Conservation (phyloP, 345 rosid species). For the Geranium brycei region DNA sequence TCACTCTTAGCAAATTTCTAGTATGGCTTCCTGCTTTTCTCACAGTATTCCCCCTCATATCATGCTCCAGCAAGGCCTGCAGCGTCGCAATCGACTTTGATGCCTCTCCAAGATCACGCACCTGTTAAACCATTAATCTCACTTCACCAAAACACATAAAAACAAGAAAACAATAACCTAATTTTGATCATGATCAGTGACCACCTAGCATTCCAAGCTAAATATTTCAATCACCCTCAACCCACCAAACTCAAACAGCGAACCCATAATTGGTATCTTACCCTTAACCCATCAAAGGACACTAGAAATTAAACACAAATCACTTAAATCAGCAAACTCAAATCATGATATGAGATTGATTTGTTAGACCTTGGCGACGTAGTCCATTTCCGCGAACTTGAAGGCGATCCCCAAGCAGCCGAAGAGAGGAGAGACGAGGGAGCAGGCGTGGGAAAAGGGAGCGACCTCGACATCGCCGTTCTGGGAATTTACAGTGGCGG, state of each 20-base stretch:
- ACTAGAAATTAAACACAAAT: too few relatives aligned
- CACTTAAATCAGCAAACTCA: too few relatives aligned
- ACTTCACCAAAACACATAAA: not conserved
- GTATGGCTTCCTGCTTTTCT: constrained; percentile 77
- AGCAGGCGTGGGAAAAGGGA: constrained; percentile 73
- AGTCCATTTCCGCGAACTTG: constrained; percentile 92
- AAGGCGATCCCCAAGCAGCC: constrained; percentile 89
- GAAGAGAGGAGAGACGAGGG: constrained; percentile 85
- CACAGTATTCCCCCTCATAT: constrained; percentile 38
- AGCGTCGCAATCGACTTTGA: constrained; percentile 52
- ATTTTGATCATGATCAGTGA: too few relatives aligned
- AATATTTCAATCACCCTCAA: too few relatives aligned
- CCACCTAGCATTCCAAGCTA: too few relatives aligned
- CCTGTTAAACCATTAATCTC: constrained; percentile 28
- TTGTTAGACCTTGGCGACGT: constrained; percentile 64
- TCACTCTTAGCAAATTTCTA: constrained; percentile 78
- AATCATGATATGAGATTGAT: too few relatives aligned
- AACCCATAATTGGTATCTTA: too few relatives aligned
- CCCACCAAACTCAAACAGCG: too few relatives aligned
- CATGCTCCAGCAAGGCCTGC: constrained; percentile 45
- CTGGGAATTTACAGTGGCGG: constrained; percentile 27
- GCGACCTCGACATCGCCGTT: constrained; percentile 43
- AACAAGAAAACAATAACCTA: too few relatives aligned
- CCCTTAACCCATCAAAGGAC: too few relatives aligned
- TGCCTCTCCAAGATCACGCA: constrained; percentile 57